Evolutionary conservation across 2,329 filamentous ascomycete species (phyloP).

Genomic region (Arthrobotrys megalospora): DNA sequence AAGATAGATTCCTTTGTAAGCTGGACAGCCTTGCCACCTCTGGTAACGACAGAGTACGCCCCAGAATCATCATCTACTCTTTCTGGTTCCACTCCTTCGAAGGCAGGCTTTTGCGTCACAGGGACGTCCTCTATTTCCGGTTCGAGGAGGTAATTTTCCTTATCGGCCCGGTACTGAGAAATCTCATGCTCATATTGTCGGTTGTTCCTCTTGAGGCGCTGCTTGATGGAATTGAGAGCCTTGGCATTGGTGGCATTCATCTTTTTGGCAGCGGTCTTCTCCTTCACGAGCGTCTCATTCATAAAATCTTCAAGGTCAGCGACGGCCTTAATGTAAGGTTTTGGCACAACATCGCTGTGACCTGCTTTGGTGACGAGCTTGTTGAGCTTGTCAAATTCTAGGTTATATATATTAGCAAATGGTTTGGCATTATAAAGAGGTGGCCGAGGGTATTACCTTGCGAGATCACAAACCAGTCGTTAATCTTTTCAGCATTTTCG

Average conservation of each 20-base stretch:
- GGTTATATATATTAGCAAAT: conserved; percentile 49
- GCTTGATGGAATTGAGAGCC: conserved; percentile 95
- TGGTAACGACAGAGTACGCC: conserved; percentile 89
- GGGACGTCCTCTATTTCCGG: conserved; percentile 80
- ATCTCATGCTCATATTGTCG: conserved; percentile 92
- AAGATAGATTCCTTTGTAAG: conserved; percentile 98
- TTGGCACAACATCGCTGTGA: conserved; percentile 83
- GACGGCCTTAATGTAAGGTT: conserved; percentile 91
- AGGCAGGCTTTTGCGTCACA: conserved; percentile 67
- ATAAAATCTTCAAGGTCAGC: conserved; percentile 94
- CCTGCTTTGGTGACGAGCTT: conserved; percentile 85
- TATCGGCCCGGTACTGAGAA: conserved; percentile 86
- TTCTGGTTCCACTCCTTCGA: conserved; percentile 67
- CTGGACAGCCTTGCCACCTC: conserved; percentile 87
- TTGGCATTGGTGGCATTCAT: conserved; percentile 97
- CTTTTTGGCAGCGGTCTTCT: conserved; percentile 96
- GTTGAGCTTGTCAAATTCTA: conserved; percentile 96
- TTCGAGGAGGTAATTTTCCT: conserved; percentile 89
- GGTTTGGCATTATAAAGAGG: conserved; percentile 34
- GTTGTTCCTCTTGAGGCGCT: conserved; percentile 98
- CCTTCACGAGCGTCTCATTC: conserved; percentile 93
- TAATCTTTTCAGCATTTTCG: conserved; percentile 97
- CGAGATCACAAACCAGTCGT: conserved; percentile 94
- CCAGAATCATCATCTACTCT: conserved; percentile 79
- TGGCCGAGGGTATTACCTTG: conserved; percentile 74